Evolutionary conservation across 108 stramenopile species (phyloP).

Genomic region (Pseudonitzschia pungens): DNA sequence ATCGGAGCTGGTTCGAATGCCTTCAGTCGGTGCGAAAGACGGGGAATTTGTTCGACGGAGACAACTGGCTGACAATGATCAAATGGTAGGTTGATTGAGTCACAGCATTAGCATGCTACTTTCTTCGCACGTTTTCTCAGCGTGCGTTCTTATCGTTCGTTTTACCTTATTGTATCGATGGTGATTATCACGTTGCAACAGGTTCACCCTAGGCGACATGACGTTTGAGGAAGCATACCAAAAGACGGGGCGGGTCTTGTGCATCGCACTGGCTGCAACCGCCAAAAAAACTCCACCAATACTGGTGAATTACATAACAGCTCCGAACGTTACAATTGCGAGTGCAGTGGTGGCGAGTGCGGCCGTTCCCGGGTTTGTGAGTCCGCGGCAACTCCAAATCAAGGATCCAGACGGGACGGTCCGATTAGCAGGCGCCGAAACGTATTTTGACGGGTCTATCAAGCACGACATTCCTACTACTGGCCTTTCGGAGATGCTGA

Average conservation of each 20-base stretch:
- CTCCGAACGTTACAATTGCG: slow-evolving; percentile 93
- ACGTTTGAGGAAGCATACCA: slow-evolving; percentile 97
- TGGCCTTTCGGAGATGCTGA: slow-evolving; percentile 89
- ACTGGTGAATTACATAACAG: slow-evolving; percentile 93
- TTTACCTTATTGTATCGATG: background rate
- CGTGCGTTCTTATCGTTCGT: no score
- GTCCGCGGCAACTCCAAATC: slow-evolving; percentile 46
- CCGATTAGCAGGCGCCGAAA: slow-evolving; percentile 50
- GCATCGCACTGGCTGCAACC: slow-evolving; percentile 92
- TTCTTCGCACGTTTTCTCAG: background rate
- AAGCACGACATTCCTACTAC: slow-evolving; percentile 87
- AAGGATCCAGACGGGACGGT: slow-evolving; percentile 85
- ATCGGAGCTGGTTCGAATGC: slow-evolving; percentile 65
- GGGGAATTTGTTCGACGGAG: slow-evolving; percentile 69
- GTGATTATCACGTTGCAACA: background rate
- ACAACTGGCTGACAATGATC: slow-evolving; percentile 75
- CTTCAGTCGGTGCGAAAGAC: slow-evolving; percentile 45
- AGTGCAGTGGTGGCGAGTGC: slow-evolving; percentile 87
- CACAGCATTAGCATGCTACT: background rate
- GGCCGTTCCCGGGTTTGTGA: slow-evolving; percentile 94
- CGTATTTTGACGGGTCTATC: slow-evolving; percentile 86
- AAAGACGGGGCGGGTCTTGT: slow-evolving; percentile 94
- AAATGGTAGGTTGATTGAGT: slow-evolving; percentile 40
- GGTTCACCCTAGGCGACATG: slow-evolving; percentile 81
- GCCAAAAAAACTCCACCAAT: slow-evolving; percentile 91